A percentile compares a stretch with the other conserved stretches of the same genome.
phyloP scores from a whole-genome alignment of 129 eudicot species.

The Ambrosia artemisiifolia region DNA sequence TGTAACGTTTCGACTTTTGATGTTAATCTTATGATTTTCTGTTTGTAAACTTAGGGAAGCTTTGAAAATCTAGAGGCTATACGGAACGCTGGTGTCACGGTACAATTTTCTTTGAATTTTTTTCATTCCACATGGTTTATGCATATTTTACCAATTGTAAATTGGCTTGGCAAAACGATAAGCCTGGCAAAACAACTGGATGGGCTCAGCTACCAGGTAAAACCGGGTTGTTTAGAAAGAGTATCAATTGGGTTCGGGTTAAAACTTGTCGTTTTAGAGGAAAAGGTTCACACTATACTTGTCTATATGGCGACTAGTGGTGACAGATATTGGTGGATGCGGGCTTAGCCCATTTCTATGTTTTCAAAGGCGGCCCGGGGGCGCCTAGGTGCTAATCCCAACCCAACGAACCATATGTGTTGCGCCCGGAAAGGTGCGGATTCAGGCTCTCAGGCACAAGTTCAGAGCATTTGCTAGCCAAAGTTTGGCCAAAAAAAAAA shows the following conservation, averaged over 20 bases:
- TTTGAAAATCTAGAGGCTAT: constrained; percentile 78
- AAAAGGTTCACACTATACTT: background rate
- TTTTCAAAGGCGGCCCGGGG: no score
- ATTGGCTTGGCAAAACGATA: background rate
- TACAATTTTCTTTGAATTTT: constrained; percentile 11
- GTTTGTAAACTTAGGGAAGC: constrained; percentile 64
- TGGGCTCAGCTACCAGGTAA: background rate
- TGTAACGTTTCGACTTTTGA: background rate
- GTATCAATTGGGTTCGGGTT: background rate
- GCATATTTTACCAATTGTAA: background rate
- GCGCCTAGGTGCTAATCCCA: no score
- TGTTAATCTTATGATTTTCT: background rate
- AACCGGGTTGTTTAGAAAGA: background rate
- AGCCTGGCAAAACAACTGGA: background rate
- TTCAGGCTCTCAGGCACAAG: no score
- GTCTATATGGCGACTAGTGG: background rate
- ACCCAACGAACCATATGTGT: no score
- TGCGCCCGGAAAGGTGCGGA: no score
- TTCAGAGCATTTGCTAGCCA: no score
- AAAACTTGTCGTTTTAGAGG: background rate
- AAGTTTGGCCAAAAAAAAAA: no score
- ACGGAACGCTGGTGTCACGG: constrained; percentile 81
- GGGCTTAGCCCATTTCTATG: no score
- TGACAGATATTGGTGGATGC: background rate
- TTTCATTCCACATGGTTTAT: background rate